Evolutionary conservation across 2,329 filamentous ascomycete genomes (phyloP), one percentile per base, ranked within the genome.

Genomic region (Ceratocystiopsis sp.): DNA sequence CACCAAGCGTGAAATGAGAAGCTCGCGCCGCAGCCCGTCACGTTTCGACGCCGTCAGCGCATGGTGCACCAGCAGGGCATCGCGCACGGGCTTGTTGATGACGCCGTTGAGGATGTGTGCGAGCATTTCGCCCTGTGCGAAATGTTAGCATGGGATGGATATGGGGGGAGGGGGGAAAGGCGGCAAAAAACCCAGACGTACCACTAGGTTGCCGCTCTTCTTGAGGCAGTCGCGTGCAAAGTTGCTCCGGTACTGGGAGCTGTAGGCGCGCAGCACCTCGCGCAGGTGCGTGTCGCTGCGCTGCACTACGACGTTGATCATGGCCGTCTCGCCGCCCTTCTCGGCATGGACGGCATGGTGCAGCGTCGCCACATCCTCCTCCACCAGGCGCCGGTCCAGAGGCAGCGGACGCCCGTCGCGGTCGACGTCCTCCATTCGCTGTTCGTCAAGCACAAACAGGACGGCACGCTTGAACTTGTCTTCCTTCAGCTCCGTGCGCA

Each of bases 381-480:
- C 67, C 4, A 87, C 69, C 7, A 80, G 61, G 7, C 67, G 59
- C 37, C 64, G 60, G 55, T 89, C 78, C 7, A 78, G 50, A 0
- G 65, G 62, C 18, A 81, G 50, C 6, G 63, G 63, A 5, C 66
- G 62, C 36, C 85, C 81, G 17, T 75, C 57, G 1, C 70, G 67
- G 55, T 86, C 80, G 17, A 66, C 68, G 50, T 96, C 87, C 51
- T 91, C 82, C 73, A 94, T 91, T 12, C 86, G 66, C 44, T 75
- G 67, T 58, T 82, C 86, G 45, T 94, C 85, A 1, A 98, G 69
- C 8, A 83, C 85, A 56, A 86, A 68, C 46, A 96, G 57, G 4
- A 98, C 78, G 0, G 87, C 87, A 49, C 78, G 80, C 49, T 93
- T 86, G 65, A 96, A 98, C 61, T 96, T 96, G 61, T 96, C 87